A percentile compares a stretch with the other conserved stretches of the same genome.
Conservation (phyloP, 1,139 yeast genomes). For the Candida dubliniensis region DNA sequence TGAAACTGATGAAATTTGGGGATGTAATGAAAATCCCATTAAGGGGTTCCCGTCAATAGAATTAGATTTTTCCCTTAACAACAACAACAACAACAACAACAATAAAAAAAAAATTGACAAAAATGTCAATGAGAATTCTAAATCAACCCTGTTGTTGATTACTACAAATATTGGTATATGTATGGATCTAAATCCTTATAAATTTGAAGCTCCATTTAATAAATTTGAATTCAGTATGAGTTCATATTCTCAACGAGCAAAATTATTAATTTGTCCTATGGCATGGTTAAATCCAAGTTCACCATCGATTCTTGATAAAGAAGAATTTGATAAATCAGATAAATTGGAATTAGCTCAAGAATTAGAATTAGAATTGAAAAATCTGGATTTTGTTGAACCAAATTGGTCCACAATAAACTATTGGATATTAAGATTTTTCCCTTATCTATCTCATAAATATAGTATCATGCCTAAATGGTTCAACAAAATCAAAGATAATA, state of each 20-base stretch:
- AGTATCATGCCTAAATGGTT: slow-evolving; percentile 28
- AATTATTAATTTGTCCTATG: slow-evolving; percentile 74
- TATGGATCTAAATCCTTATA: slow-evolving; percentile 90
- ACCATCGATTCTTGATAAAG: slow-evolving; percentile 33
- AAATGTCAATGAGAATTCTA: neutral
- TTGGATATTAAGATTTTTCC: slow-evolving; percentile 75
- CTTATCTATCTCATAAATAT: slow-evolving; percentile 50
- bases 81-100: too few species aligned
- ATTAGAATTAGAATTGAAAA: neutral
- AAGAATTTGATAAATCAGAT: neutral
- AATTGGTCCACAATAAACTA: slow-evolving; percentile 39
- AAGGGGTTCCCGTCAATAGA: slow-evolving; percentile 47
- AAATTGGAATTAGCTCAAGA: slow-evolving; percentile 5
- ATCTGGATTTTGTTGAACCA: slow-evolving; percentile 15
- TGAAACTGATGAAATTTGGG: slow-evolving; percentile 81
- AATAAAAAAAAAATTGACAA: too few species aligned
- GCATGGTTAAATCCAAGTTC: slow-evolving; percentile 76
- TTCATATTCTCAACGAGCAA: slow-evolving; percentile 49
- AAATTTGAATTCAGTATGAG: slow-evolving; percentile 68
- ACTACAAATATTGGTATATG: slow-evolving; percentile 78
- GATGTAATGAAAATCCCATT: slow-evolving; percentile 66
- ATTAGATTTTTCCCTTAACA: slow-evolving; percentile 22
- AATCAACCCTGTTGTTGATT: slow-evolving; percentile 16
- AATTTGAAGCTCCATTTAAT: slow-evolving; percentile 76
- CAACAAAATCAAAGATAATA: neutral